Conservation (phyloP, 352 stramenopile species). For the Pythium sp. region DNA sequence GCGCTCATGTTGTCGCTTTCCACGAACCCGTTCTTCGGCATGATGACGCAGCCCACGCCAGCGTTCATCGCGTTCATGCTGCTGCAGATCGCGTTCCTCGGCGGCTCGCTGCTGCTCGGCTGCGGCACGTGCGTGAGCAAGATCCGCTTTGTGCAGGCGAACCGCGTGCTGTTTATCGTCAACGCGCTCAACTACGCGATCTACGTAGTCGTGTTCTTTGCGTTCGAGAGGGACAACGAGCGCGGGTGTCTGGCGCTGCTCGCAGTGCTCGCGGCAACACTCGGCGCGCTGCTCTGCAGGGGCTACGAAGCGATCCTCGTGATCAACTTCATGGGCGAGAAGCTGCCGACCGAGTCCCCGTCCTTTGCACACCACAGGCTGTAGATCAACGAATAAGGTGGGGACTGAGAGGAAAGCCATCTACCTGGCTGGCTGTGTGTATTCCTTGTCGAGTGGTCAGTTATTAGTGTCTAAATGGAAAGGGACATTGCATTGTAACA, state of each 20-base stretch:
- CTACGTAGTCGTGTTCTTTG: slow-evolving; percentile 24
- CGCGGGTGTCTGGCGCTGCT: slow-evolving; percentile 5
- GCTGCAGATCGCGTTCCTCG: slow-evolving; percentile 30
- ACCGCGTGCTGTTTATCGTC: slow-evolving; percentile 23
- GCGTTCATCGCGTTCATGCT: slow-evolving; percentile 35
- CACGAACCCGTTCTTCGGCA: slow-evolving; percentile 37
- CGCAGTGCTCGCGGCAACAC: slow-evolving; percentile 16
- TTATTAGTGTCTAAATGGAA: background rate
- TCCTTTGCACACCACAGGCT: slow-evolving; percentile 16
- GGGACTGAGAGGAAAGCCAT: background rate
- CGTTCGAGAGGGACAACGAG: slow-evolving; percentile 13
- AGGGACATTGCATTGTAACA: background rate
- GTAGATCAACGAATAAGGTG: background rate
- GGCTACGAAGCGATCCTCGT: slow-evolving; percentile 22
- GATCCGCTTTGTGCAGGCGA: slow-evolving; percentile 22
- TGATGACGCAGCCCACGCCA: slow-evolving; percentile 24
- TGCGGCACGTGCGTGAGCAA: slow-evolving; percentile 29
- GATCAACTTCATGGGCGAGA: slow-evolving; percentile 15
- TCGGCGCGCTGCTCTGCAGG: slow-evolving; percentile 29
- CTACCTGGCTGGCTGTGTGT: background rate
- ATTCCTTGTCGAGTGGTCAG: background rate
- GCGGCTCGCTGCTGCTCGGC: slow-evolving; percentile 21
- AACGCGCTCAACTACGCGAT: slow-evolving; percentile 25
- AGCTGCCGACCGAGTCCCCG: slow-evolving; percentile 30
- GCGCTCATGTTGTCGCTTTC: slow-evolving; percentile 26